Percentiles rank a stretch among this genome's conserved stretches.
Conservation (phyloP, 371 early-diverging fungal genomes). For the Circinella minor region DNA sequence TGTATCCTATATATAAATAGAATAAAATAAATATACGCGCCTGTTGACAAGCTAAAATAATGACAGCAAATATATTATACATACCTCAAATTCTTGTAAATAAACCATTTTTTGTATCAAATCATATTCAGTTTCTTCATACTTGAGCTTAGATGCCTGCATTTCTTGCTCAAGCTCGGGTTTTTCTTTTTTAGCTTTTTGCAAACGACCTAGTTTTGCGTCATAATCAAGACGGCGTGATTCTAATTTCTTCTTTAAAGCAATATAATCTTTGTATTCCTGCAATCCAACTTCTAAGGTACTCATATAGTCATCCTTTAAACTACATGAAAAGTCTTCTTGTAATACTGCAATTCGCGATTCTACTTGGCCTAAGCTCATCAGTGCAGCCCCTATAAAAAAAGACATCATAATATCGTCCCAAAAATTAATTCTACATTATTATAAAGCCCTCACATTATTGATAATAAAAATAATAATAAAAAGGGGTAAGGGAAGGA, state of each 20-base stretch:
- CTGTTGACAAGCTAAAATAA: neutral
- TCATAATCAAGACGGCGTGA: slow-evolving; percentile 92
- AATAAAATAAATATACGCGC: neutral
- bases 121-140: slow-evolving; percentile 85
- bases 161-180: slow-evolving; percentile 90
- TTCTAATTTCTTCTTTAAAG: slow-evolving; percentile 83
- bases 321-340: slow-evolving; percentile 48
- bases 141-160: slow-evolving; percentile 86
- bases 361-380: slow-evolving; percentile 69
- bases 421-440: no score
- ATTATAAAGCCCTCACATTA: no score
- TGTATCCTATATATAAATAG: slow-evolving; percentile 10
- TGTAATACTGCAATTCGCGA: slow-evolving; percentile 66
- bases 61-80: neutral
- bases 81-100: slow-evolving; percentile 74
- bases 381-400: slow-evolving; percentile 51
- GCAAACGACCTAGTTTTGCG: slow-evolving; percentile 83
- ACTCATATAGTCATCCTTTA: slow-evolving; percentile 52
- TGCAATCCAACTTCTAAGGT: slow-evolving; percentile 49
- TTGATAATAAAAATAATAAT: no score
- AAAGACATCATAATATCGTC: neutral
- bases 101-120: slow-evolving; percentile 67
- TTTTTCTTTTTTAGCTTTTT: slow-evolving; percentile 89
- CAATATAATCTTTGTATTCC: slow-evolving; percentile 69
- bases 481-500: no score